phyloP scores from a whole-genome alignment of 2,329 filamentous ascomycete genomes.

The Esteya vermicola region DNA sequence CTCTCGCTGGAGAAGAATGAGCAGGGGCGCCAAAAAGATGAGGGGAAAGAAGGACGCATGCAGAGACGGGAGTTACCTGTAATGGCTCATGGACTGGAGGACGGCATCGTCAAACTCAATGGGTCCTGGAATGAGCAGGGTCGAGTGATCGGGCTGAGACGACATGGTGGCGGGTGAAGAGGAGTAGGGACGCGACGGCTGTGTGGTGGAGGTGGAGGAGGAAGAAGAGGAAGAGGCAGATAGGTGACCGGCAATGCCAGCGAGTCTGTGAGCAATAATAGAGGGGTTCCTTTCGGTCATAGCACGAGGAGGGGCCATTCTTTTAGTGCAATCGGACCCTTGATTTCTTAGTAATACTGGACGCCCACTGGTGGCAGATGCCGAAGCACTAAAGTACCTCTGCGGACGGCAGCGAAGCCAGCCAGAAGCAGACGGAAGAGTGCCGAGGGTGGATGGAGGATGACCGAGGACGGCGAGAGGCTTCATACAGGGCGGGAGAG shows the following conservation, averaged over 20 bases:
- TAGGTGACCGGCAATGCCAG: constrained; percentile 16
- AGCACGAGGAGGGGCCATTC: constrained; percentile 6
- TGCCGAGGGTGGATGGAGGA: neutral
- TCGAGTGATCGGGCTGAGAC: constrained; percentile 45
- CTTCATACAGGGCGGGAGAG: constrained; percentile 1
- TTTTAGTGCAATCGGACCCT: neutral
- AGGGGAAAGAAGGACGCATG: neutral
- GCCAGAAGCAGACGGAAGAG: too few relatives aligned
- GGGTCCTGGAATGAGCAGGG: constrained; percentile 89
- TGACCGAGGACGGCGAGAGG: neutral
- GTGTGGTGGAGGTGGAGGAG: neutral
- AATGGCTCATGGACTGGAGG: constrained; percentile 87
- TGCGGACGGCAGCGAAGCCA: neutral
- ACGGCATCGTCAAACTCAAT: constrained; percentile 98
- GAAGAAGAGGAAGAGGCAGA: constrained; percentile 12
- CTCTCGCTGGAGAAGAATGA: constrained; percentile 53
- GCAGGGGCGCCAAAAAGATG: neutral
- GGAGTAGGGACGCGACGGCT: constrained; percentile 1
- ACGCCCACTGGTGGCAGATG: constrained; percentile 2
- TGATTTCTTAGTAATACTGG: constrained; percentile 9
- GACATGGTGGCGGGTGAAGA: constrained; percentile 34
- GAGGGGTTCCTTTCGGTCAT: constrained; percentile 8
- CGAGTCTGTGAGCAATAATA: constrained; percentile 14
- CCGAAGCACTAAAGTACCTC: constrained; percentile 4
- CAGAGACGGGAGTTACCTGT: constrained; percentile 42